A percentile compares a stretch with the other conserved stretches of the same genome.
Conservation (phyloP, 495 filamentous ascomycete genomes). For the Daldinia caldariorum region DNA sequence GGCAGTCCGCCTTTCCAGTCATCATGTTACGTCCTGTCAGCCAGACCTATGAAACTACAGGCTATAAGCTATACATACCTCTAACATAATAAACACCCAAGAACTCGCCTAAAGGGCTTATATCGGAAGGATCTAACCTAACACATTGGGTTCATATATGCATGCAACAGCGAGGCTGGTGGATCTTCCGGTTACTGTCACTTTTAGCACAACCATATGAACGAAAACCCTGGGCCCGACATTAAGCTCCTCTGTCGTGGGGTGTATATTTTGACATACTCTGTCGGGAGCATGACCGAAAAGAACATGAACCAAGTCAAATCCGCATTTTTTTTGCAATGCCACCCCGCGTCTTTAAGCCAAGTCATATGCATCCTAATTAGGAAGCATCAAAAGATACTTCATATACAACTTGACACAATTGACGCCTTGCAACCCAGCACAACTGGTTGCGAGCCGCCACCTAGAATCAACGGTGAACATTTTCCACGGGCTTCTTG, state of each 20-base stretch:
- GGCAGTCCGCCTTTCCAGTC: background rate
- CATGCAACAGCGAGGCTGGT: conserved; percentile 16
- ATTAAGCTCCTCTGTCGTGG: conserved; percentile 26
- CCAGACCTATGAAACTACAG: background rate
- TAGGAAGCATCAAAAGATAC: background rate
- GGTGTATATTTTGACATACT: conserved; percentile 8
- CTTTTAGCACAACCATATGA: conserved; percentile 16
- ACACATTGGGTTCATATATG: conserved; percentile 9
- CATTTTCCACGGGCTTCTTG: background rate
- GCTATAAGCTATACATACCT: conserved; percentile 3
- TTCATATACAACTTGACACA: background rate
- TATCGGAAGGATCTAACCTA: conserved; percentile 32
- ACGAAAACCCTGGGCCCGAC: conserved; percentile 16
- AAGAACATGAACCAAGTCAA: conserved; percentile 1
- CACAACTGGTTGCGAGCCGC: background rate
- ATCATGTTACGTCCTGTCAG: conserved; percentile 4
- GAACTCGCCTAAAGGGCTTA: conserved; percentile 6
- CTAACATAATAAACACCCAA: conserved; percentile 13
- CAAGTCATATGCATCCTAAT: background rate
- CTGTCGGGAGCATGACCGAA: background rate
- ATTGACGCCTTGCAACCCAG: background rate
- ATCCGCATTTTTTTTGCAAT: background rate
- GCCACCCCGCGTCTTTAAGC: background rate
- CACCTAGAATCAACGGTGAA: conserved; percentile 3
- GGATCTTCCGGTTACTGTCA: conserved; percentile 24